phyloP scores from a whole-genome alignment of 139 green algal species.

The Pycnococcus provasolii region DNA sequence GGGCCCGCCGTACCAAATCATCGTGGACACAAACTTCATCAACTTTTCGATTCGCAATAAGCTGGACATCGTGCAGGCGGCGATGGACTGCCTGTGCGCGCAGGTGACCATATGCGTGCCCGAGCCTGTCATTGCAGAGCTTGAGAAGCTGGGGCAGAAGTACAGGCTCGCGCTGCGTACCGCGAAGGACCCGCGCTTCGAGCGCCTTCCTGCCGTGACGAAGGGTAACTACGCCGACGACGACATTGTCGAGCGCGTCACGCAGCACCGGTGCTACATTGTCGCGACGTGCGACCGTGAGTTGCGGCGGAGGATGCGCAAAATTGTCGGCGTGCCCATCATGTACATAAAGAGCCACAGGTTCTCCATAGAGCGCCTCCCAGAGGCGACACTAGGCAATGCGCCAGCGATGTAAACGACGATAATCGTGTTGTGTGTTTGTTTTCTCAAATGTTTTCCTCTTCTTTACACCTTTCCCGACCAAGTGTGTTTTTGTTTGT shows the following conservation, averaged over 20 bases:
- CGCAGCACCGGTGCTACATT: conserved; percentile 93
- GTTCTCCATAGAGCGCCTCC: conserved; percentile 92
- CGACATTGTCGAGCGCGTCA: conserved; percentile 86
- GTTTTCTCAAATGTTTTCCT: too few relatives aligned
- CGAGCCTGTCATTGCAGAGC: conserved; percentile 95
- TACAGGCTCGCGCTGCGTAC: conserved; percentile 96
- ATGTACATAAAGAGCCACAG: conserved; percentile 88
- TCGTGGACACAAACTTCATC: conserved; percentile 99
- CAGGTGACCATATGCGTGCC: conserved; percentile 61
- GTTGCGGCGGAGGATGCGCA: conserved; percentile 81
- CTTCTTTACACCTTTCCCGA: too few relatives aligned
- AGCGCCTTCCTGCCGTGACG: conserved; percentile 87
- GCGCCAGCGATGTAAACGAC: too few relatives aligned
- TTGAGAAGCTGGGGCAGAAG: conserved; percentile 97
- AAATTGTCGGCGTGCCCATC: conserved; percentile 96
- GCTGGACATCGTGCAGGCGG: conserved; percentile 57
- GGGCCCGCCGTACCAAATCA: conserved; percentile 90
- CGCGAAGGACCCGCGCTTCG: conserved; percentile 83
- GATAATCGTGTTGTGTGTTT: too few relatives aligned
- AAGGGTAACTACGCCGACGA: conserved; percentile 97
- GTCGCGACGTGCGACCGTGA: conserved; percentile 97
- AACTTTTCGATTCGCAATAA: conserved; percentile 99
- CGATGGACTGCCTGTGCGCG: conserved; percentile 98
- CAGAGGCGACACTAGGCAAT: conserved; percentile 69
- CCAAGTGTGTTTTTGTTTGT: too few relatives aligned